Evolutionary conservation across 1,284 basidiomycete genomes (phyloP).

Genomic region (Heterobasidion irregulare): DNA sequence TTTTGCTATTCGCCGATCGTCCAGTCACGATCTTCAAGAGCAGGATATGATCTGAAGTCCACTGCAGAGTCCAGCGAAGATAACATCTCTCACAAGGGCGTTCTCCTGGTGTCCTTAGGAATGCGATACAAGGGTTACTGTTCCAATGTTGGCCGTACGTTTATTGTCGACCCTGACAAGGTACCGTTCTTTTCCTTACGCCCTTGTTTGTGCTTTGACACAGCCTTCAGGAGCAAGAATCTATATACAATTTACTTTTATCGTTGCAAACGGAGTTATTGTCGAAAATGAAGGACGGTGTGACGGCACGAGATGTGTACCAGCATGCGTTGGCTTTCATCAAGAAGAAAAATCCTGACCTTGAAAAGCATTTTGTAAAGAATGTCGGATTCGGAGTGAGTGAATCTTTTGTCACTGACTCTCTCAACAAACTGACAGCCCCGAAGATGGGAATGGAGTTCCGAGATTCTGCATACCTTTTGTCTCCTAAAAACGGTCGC

Average conservation of each 20-base stretch:
- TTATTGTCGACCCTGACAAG: constrained; percentile 90
- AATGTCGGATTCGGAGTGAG: constrained; percentile 85
- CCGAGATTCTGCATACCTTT: constrained; percentile 80
- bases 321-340: constrained; percentile 69
- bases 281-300: constrained; percentile 76
- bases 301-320: constrained; percentile 73
- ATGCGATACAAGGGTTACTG: constrained; percentile 93
- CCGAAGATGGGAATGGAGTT: constrained; percentile 88
- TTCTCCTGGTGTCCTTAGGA: constrained; percentile 84
- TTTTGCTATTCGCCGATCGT: constrained; percentile 95
- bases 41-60: constrained; percentile 83
- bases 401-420: constrained; percentile 5
- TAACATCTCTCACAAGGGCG: constrained; percentile 83
- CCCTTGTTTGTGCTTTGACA: constrained; percentile 4
- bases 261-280: constrained; percentile 77
- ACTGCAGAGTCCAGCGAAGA: constrained; percentile 83
- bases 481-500: constrained; percentile 76
- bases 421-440: constrained; percentile 1
- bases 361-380: constrained; percentile 84
- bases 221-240: constrained; percentile 72
- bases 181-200: constrained; percentile 29
- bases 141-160: constrained; percentile 86
- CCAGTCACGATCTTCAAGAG: constrained; percentile 78
- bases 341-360: constrained; percentile 69
- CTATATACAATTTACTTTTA: constrained; percentile 74